These are phyloP conservation scores for Colletotrichum higginsianum DNA, from an alignment of 2,329 filamentous ascomycete species.

Conservation along the genomic window DNA sequence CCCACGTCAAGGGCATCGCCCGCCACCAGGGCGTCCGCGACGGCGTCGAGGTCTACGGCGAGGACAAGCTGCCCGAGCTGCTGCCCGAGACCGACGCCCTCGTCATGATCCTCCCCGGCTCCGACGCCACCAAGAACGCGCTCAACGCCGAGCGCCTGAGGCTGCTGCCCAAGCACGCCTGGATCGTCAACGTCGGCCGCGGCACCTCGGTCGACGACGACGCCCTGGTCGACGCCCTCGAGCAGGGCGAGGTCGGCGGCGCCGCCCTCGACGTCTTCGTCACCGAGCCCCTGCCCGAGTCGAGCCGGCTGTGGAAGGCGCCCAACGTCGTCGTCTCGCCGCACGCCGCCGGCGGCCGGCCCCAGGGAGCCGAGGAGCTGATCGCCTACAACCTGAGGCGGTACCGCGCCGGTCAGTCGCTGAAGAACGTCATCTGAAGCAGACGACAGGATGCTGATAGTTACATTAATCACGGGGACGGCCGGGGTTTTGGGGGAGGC, in stretches of 20 bases:
- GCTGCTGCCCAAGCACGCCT: slow-evolving; percentile 70
- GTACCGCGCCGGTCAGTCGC: slow-evolving; percentile 70
- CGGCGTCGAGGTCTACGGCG: slow-evolving; percentile 70
- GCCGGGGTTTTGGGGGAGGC: background rate
- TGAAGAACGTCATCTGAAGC: slow-evolving; percentile 67
- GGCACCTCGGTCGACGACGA: slow-evolving; percentile 66
- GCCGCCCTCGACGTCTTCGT: slow-evolving; percentile 67
- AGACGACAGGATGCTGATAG: background rate
- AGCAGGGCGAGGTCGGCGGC: slow-evolving; percentile 60
- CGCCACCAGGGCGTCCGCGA: slow-evolving; percentile 69
- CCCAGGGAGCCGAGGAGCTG: slow-evolving; percentile 71
- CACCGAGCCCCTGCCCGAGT: slow-evolving; percentile 60
- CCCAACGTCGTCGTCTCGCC: slow-evolving; percentile 68
- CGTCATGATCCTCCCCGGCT: slow-evolving; percentile 77
- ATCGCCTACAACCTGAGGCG: slow-evolving; percentile 73
- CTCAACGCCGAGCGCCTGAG: slow-evolving; percentile 68
- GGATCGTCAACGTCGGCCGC: slow-evolving; percentile 68
- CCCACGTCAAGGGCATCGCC: slow-evolving; percentile 72
- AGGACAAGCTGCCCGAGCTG: slow-evolving; percentile 67
- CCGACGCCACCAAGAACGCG: slow-evolving; percentile 68
- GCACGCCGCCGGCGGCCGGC: slow-evolving; percentile 72
- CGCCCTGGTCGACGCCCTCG: slow-evolving; percentile 62
- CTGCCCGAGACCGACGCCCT: slow-evolving; percentile 73
- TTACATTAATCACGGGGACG: too few species aligned
- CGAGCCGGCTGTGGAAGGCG: slow-evolving; percentile 65